Percentiles rank a stretch among this genome's conserved stretches.
These are phyloP conservation scores for Cryphonectria carpinicola DNA, from an alignment of 2,329 filamentous ascomycete genomes.

Conservation along the genomic window DNA sequence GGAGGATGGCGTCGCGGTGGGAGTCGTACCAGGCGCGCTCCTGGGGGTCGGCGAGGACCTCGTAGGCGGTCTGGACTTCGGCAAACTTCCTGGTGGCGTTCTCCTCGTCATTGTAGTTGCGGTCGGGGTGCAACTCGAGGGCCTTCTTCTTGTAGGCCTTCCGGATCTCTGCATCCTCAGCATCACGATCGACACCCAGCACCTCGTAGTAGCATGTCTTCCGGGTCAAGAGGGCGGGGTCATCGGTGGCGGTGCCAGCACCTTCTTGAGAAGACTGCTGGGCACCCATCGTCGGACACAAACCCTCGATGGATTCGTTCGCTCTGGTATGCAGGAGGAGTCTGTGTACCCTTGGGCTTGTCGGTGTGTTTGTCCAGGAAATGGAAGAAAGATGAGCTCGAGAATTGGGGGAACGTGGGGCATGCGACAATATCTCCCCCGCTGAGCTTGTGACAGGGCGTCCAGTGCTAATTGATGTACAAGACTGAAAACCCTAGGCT, in stretches of 20 bases:
- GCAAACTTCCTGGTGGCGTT: constrained; percentile 84
- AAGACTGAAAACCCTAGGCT: background rate
- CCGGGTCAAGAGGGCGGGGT: constrained; percentile 34
- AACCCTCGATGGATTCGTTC: background rate
- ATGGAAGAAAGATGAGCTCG: background rate
- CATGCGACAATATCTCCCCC: background rate
- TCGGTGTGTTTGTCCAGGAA: background rate
- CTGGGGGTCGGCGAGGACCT: constrained; percentile 93
- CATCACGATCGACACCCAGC: constrained; percentile 71
- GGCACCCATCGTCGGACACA: constrained; percentile 53
- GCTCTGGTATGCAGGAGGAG: background rate
- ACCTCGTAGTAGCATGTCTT: constrained; percentile 89
- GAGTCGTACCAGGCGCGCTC: constrained; percentile 98
- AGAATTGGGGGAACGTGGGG: background rate
- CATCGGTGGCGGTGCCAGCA: constrained; percentile 35
- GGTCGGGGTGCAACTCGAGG: constrained; percentile 91
- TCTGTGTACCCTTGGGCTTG: background rate
- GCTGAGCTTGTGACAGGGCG: background rate
- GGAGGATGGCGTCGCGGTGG: constrained; percentile 83
- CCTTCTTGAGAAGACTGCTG: constrained; percentile 53
- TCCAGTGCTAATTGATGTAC: background rate
- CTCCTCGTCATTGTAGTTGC: constrained; percentile 86
- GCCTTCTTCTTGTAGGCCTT: constrained; percentile 91
- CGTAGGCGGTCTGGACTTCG: constrained; percentile 90
- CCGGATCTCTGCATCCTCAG: constrained; percentile 89